Evolutionary conservation across 305 asterid genomes (phyloP).

Genomic region (Euphrasia arctica): DNA sequence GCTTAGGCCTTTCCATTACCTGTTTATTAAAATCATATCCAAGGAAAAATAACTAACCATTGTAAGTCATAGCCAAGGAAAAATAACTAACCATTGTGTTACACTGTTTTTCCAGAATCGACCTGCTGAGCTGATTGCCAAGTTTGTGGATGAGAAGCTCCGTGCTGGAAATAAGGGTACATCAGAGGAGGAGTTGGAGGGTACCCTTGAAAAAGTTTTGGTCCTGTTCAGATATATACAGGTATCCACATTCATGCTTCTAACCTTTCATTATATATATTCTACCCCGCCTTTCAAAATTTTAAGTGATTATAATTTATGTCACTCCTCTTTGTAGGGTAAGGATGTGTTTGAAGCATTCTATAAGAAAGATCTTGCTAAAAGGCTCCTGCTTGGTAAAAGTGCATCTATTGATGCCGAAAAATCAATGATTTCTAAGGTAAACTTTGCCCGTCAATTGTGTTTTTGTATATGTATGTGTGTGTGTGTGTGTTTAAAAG

Average conservation of each 20-base stretch:
- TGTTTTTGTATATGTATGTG: background rate
- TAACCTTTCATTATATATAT: slow-evolving; percentile 17
- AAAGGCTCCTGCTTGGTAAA: slow-evolving; percentile 52
- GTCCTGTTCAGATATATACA: slow-evolving; percentile 92
- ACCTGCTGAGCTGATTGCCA: slow-evolving; percentile 95
- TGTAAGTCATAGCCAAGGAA: background rate
- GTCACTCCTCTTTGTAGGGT: slow-evolving; percentile 32
- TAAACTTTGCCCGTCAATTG: slow-evolving; percentile 9
- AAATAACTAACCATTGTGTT: slow-evolving; percentile 5
- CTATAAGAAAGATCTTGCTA: slow-evolving; percentile 96
- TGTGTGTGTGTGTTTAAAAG: slow-evolving; percentile 13
- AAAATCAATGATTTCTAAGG: slow-evolving; percentile 93
- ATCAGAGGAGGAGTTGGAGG: slow-evolving; percentile 98
- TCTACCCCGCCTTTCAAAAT: slow-evolving; percentile 26
- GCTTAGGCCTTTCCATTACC: background rate
- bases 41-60: background rate
- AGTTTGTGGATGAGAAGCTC: slow-evolving; percentile 90
- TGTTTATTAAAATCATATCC: background rate
- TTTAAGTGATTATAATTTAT: slow-evolving; percentile 23
- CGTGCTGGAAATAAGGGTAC: slow-evolving; percentile 98
- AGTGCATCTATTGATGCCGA: slow-evolving; percentile 91
- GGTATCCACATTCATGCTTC: slow-evolving; percentile 36
- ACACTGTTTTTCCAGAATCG: slow-evolving; percentile 61
- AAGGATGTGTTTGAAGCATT: slow-evolving; percentile 92
- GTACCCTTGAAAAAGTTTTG: slow-evolving; percentile 90